Evolutionary conservation across 116 monocot genomes (phyloP).

Genomic region (Dioscorea cayenensis): DNA sequence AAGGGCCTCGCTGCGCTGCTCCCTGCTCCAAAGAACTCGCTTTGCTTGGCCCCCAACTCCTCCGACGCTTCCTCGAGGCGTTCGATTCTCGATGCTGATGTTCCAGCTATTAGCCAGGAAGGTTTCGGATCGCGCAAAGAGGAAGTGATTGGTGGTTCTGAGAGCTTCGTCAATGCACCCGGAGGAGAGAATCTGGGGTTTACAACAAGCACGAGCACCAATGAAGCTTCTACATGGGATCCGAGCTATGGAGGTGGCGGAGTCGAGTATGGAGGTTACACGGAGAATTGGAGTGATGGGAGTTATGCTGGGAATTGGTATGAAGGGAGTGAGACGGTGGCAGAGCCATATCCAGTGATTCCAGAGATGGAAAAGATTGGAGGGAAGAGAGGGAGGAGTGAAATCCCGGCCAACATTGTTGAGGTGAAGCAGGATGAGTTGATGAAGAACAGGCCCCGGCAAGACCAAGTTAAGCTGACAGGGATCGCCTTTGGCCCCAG

Average conservation of each 20-base stretch:
- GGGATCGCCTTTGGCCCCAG: conserved; percentile 88
- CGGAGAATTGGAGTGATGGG: background rate
- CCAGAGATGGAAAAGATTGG: conserved; percentile 35
- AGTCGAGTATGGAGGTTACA: background rate
- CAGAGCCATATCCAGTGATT: conserved; percentile 3
- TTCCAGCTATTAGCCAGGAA: background rate
- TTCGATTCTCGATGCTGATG: background rate
- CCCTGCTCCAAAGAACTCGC: conserved; percentile 64
- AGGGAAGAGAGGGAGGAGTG: conserved; percentile 76
- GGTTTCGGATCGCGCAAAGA: background rate
- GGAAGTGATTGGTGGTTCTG: background rate
- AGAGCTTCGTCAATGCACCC: background rate
- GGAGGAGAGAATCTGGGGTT: too few relatives aligned
- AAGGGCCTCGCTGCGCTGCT: conserved; percentile 59
- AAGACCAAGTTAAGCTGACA: conserved; percentile 64
- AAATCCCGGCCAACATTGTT: conserved; percentile 59
- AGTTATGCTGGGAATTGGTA: conserved; percentile 24
- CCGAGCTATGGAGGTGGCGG: conserved; percentile 7
- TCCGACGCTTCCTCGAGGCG: conserved; percentile 26
- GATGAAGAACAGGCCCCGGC: conserved; percentile 84
- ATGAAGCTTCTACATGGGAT: background rate
- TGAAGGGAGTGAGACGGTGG: conserved; percentile 1
- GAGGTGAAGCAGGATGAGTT: conserved; percentile 91
- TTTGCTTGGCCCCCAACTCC: conserved; percentile 32
- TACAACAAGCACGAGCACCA: too few relatives aligned